A percentile compares a stretch with the other conserved stretches of the same genome.
Evolutionary conservation across 2,329 filamentous ascomycete genomes (phyloP).

Genomic region (Fusarium piperis): DNA sequence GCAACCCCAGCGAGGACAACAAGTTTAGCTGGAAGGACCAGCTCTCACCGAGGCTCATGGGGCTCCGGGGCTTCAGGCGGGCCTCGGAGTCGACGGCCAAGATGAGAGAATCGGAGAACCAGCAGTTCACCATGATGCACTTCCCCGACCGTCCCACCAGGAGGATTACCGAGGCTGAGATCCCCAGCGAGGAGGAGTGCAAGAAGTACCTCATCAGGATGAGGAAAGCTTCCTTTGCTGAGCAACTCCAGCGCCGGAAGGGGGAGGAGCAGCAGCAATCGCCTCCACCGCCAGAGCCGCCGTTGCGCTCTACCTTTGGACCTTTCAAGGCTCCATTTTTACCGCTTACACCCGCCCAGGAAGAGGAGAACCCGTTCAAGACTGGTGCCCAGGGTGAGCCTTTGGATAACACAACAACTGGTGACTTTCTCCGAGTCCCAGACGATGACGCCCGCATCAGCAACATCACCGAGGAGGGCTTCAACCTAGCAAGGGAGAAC

Average conservation of each 20-base stretch:
- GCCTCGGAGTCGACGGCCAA: conserved; percentile 30
- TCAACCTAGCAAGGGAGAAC: conserved; percentile 15
- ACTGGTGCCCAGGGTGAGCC: not conserved
- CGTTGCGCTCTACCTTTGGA: conserved; percentile 23
- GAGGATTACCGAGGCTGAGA: conserved; percentile 30
- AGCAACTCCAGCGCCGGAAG: conserved; percentile 20
- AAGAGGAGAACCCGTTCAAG: conserved; percentile 15
- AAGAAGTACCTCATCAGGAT: conserved; percentile 22
- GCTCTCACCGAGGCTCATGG: conserved; percentile 25
- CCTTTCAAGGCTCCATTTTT: conserved; percentile 18
- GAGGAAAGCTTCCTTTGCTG: conserved; percentile 26
- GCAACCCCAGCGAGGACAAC: conserved; percentile 20
- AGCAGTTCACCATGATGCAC: conserved; percentile 35
- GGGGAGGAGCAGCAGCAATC: conserved; percentile 12
- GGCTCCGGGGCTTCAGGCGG: conserved; percentile 33
- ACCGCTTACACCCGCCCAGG: conserved; percentile 28
- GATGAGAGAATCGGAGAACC: conserved; percentile 1
- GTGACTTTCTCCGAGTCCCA: not conserved
- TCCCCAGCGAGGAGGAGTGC: conserved; percentile 39
- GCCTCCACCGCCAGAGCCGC: conserved; percentile 5
- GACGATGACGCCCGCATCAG: conserved; percentile 17
- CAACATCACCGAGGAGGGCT: conserved; percentile 11
- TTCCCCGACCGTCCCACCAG: conserved; percentile 36
- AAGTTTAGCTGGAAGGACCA: conserved; percentile 39
- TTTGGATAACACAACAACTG: not conserved